Evolutionary conservation across 23 red algal genomes (phyloP).

Genomic region (Gracilaria domingensis): DNA sequence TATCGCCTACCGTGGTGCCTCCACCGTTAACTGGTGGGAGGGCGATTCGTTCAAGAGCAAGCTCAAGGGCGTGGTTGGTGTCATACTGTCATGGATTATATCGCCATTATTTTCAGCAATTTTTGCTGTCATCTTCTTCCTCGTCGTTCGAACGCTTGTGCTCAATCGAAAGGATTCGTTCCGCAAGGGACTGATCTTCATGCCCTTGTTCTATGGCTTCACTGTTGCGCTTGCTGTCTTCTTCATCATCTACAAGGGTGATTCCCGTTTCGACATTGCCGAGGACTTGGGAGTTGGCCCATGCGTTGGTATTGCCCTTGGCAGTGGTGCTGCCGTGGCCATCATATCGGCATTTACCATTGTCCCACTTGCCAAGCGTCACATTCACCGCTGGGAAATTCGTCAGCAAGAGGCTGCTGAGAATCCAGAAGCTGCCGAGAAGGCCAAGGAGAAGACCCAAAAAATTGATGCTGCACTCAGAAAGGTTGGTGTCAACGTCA

Average conservation of each 20-base stretch:
- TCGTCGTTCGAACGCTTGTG: constrained; percentile 76
- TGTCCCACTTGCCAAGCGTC: constrained; percentile 56
- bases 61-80: constrained; percentile 79
- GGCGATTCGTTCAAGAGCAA: constrained; percentile 50
- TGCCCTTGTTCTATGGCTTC: constrained; percentile 83
- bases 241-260: constrained; percentile 85
- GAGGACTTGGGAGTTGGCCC: constrained; percentile 43
- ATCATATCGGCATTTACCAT: constrained; percentile 58
- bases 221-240: constrained; percentile 71
- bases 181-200: constrained; percentile 68
- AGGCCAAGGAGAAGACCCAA: background rate
- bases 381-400: constrained; percentile 67
- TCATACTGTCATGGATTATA: constrained; percentile 80
- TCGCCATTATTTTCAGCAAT: constrained; percentile 78
- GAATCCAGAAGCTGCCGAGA: constrained; percentile 53
- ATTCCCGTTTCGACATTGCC: constrained; percentile 36
- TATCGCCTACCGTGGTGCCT: constrained; percentile 69
- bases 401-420: constrained; percentile 48
- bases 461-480: constrained; percentile 51
- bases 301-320: constrained; percentile 60
- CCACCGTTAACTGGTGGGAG: constrained; percentile 69
- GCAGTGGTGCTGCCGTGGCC: constrained; percentile 33
- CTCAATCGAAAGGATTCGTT: constrained; percentile 47
- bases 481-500: constrained; percentile 76
- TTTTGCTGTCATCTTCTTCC: constrained; percentile 75